Conservation (phyloP, 805 yeast genomes). For the Saturnispora ahearnii region DNA sequence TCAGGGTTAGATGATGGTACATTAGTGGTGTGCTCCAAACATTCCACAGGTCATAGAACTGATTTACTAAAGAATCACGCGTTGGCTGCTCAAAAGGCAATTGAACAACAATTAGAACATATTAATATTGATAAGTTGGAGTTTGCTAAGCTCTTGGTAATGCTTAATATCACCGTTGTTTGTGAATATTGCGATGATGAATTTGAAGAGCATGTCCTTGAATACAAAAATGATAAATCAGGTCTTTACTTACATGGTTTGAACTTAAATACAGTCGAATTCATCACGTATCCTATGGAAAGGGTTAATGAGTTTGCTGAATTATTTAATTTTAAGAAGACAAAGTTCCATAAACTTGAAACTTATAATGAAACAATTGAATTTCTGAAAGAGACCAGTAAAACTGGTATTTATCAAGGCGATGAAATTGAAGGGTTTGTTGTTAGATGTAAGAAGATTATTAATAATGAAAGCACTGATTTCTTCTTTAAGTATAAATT, state of each 20-base stretch:
- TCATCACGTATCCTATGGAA: slow-evolving; percentile 55
- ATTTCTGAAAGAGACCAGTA: slow-evolving; percentile 48
- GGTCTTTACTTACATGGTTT: slow-evolving; percentile 91
- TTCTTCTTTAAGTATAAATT: slow-evolving; percentile 90
- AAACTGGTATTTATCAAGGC: slow-evolving; percentile 62
- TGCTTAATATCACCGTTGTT: slow-evolving; percentile 65
- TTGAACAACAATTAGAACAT: slow-evolving; percentile 42
- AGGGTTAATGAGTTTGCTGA: slow-evolving; percentile 52
- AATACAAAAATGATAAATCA: slow-evolving; percentile 53
- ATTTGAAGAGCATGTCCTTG: slow-evolving; percentile 89
- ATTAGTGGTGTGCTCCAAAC: slow-evolving; percentile 82
- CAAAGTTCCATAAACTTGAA: slow-evolving; percentile 37
- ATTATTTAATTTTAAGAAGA: slow-evolving; percentile 60
- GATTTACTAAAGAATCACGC: slow-evolving; percentile 63
- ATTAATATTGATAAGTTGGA: slow-evolving; percentile 34
- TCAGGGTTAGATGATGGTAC: slow-evolving; percentile 71
- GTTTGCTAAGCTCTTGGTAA: slow-evolving; percentile 48
- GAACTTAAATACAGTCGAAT: slow-evolving; percentile 55
- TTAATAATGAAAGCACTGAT: slow-evolving; percentile 25
- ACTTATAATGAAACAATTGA: slow-evolving; percentile 34
- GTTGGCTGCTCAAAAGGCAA: slow-evolving; percentile 50
- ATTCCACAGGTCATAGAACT: slow-evolving; percentile 59
- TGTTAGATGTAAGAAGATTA: slow-evolving; percentile 46
- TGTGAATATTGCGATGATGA: slow-evolving; percentile 88
- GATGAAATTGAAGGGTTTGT: slow-evolving; percentile 92